Percentiles rank a stretch among this genome's conserved stretches.
Conservation (phyloP, 2,329 filamentous ascomycete genomes). For the Nothomitra cinnamomea region DNA sequence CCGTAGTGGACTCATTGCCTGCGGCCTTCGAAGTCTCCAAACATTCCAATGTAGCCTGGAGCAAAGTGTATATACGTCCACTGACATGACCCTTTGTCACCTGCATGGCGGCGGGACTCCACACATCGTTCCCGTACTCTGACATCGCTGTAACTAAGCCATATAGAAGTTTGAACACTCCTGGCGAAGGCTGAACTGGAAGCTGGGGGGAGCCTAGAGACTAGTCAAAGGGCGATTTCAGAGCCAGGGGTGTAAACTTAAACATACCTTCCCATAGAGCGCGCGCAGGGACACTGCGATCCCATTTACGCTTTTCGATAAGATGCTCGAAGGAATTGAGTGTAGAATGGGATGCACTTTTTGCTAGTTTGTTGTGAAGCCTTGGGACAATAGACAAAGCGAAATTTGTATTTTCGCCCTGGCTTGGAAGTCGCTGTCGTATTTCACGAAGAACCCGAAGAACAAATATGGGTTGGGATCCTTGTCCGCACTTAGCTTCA, state of each 20-base stretch:
- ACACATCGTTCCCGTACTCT: constrained; percentile 56
- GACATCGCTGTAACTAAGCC: constrained; percentile 51
- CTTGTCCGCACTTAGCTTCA: constrained; percentile 32
- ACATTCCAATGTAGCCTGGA: constrained; percentile 18
- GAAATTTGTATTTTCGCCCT: constrained; percentile 30
- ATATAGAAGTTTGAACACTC: constrained; percentile 54
- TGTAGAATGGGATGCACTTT: constrained; percentile 31
- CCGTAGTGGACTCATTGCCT: background rate
- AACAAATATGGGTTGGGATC: constrained; percentile 41
- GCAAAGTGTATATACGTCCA: constrained; percentile 30
- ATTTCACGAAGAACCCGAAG: constrained; percentile 61
- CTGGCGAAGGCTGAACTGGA: constrained; percentile 63
- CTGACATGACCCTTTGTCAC: constrained; percentile 43
- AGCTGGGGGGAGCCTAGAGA: constrained; percentile 33
- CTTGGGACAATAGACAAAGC: constrained; percentile 42
- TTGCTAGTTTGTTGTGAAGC: constrained; percentile 46
- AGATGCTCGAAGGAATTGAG: constrained; percentile 26
- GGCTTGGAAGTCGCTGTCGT: constrained; percentile 43
- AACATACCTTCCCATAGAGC: constrained; percentile 61
- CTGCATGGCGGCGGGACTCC: constrained; percentile 52
- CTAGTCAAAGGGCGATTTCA: background rate
- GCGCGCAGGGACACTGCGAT: constrained; percentile 38
- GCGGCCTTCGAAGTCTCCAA: constrained; percentile 4
- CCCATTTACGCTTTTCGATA: constrained; percentile 27
- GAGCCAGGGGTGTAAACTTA: background rate